Evolutionary conservation across 768 basidiomycete species (phyloP).

Genomic region (Erythrobasidium yunnanense): DNA sequence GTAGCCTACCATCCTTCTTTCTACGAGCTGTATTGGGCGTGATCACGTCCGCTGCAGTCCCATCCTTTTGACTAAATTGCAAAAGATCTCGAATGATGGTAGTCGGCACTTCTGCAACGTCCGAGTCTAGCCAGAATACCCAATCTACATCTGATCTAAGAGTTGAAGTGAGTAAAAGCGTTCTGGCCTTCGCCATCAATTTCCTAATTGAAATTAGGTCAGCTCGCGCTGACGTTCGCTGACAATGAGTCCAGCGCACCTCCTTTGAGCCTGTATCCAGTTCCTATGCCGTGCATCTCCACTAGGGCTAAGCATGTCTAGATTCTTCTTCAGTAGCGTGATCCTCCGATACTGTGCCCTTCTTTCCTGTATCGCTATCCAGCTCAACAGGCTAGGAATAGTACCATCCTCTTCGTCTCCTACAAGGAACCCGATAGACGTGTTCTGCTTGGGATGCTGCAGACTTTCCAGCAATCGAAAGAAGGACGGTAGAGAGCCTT

Average conservation of each 20-base stretch:
- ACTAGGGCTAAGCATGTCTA: neutral
- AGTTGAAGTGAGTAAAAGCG: conserved; percentile 26
- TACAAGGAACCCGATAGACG: conserved; percentile 21
- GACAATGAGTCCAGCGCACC: neutral
- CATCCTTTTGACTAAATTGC: no score
- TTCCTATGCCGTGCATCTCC: neutral
- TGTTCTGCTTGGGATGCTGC: conserved; percentile 3
- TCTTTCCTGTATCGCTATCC: neutral
- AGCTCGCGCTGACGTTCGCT: no score
- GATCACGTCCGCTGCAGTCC: neutral
- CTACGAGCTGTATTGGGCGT: neutral
- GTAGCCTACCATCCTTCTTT: neutral
- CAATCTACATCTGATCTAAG: conserved; percentile 23
- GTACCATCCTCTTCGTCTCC: conserved; percentile 22
- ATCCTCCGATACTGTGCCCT: neutral
- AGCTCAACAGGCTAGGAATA: neutral
- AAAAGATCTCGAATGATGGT: conserved; percentile 19
- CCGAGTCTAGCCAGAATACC: conserved; percentile 32
- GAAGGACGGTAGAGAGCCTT: neutral
- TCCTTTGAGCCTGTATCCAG: neutral
- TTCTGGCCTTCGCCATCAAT: conserved; percentile 23
- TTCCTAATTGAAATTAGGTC: no score
- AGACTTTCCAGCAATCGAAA: conserved; percentile 1
- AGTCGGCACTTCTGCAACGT: conserved; percentile 25
- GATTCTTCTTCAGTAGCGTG: conserved; percentile 4